Base-by-base conservation (phyloP, 768 basidiomycete genomes). In the Naganishia onofrii region DNA sequence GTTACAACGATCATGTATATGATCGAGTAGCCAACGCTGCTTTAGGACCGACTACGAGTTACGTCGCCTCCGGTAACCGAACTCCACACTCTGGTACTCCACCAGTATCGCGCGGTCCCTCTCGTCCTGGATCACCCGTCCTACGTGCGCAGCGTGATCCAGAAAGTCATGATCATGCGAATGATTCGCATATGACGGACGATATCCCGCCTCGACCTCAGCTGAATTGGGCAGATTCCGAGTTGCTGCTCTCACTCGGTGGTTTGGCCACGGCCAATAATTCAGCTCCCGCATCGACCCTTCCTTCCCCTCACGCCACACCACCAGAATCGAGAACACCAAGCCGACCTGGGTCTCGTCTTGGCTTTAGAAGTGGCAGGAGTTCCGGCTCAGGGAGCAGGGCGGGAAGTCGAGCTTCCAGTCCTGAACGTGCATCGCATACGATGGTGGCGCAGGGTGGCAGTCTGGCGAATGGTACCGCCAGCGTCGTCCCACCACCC, bases 1-100 rank as follows among this genome's bases (percentile, higher is more conserved):
- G 90, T 71, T 98, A 98, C 81, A 85, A 84, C 23, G 87, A 91
- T 64, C 95, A 98, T 79, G 87, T 97, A 29, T 87, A 90, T 51
- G 95, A 98, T 78, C 86, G 95, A 44, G 88, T 97, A 52, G 34
- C 76, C 74, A 42, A 71, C 72, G 60, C 74, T 53, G 36, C 76
- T 70, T 26, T 71, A 63, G 42, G 58, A 66, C 46, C 70, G n/a
- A 66, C 70, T n/a, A 36, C 70, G 19, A 66, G 66, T 21, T 71
- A 71, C 56, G 51, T 71, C 32, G 19, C 70, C 7, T 57, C 70
- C 3, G 70, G 70, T 10, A 51, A 67, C 44, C 38, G 70, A 21
- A 66, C 70, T 3, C 56, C 70, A 52, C 48, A 53, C 9, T 57
- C 70, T 26, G 69, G 68, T 13, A 71, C 70, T 28, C 70, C 70